Evolutionary conservation across 1,284 basidiomycete species (phyloP).

Genomic region (Nidula niveotomentosa): DNA sequence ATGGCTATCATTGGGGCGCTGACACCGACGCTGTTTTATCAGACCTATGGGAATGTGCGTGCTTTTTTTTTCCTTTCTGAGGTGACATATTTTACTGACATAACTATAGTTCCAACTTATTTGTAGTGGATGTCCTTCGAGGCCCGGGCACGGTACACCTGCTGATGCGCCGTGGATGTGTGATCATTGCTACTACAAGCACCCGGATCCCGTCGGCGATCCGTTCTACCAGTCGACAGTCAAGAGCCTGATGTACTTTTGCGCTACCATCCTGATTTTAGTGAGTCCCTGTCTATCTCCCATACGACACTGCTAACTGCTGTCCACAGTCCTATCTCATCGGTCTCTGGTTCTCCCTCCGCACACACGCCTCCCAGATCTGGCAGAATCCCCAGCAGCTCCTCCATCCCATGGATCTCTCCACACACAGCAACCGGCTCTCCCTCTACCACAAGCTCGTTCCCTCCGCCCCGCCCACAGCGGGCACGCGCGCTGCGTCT

Average conservation of each 20-base stretch:
- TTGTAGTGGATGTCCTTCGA: constrained; percentile 87
- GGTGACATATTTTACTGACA: constrained; percentile 4
- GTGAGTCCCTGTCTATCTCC: constrained; percentile 51
- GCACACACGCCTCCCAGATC: constrained; percentile 97
- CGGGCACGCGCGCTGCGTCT: constrained; percentile 22
- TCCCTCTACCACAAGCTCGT: constrained; percentile 76
- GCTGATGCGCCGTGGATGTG: constrained; percentile 76
- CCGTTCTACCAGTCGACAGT: constrained; percentile 98
- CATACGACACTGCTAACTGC: constrained; percentile 3
- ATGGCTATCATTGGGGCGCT: constrained; percentile 99
- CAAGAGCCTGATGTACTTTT: constrained; percentile 93
- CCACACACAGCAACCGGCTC: constrained; percentile 52
- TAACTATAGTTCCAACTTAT: constrained; percentile 82
- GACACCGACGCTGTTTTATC: constrained; percentile 97
- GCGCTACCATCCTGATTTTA: constrained; percentile 86
- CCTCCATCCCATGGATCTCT: constrained; percentile 67
- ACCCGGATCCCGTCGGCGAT: constrained; percentile 90
- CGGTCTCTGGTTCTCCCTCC: constrained; percentile 98
- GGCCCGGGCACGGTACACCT: constrained; percentile 25
- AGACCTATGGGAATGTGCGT: constrained; percentile 96
- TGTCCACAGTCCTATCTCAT: constrained; percentile 86
- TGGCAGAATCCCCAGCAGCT: constrained; percentile 97
- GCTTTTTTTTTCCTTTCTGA: neutral
- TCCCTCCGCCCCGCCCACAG: constrained; percentile 18
- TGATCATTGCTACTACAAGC: constrained; percentile 92